Evolutionary conservation across 2,329 filamentous ascomycete genomes (phyloP).

Genomic region (Scopulariopsis brevicaulis): DNA sequence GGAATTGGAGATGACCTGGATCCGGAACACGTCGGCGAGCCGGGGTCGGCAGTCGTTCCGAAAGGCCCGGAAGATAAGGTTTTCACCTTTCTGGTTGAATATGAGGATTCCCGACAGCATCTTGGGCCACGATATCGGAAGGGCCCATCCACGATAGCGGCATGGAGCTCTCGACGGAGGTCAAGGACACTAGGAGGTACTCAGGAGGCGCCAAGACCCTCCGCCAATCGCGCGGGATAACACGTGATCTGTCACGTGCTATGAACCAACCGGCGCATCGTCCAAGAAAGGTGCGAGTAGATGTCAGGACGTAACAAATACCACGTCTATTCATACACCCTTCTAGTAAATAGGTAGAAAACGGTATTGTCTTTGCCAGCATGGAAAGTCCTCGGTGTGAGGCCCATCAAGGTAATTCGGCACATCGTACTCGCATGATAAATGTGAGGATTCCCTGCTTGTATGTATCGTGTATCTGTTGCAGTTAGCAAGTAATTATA

Average conservation of each 20-base stretch:
- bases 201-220: neutral
- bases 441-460: too few species aligned
- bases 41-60: constrained; percentile 96
- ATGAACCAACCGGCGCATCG: neutral
- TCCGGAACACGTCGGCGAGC: constrained; percentile 97
- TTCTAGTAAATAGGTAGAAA: too few species aligned
- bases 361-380: too few species aligned
- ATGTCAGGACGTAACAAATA: neutral
- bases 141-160: neutral
- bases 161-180: neutral
- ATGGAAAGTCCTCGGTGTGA: too few species aligned
- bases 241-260: neutral
- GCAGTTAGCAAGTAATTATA: too few species aligned
- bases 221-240: neutral
- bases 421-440: too few species aligned
- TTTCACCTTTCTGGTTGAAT: constrained; percentile 99
- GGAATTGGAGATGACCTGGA: constrained; percentile 97
- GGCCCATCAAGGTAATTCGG: too few species aligned
- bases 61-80: constrained; percentile 98
- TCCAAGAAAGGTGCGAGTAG: neutral
- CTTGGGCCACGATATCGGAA: constrained; percentile 18
- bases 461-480: too few species aligned
- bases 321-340: neutral
- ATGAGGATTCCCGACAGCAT: constrained; percentile 97
- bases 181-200: neutral